Evolutionary conservation across 441 rosid genomes (phyloP).

Genomic region (Corymbia calophylla): DNA sequence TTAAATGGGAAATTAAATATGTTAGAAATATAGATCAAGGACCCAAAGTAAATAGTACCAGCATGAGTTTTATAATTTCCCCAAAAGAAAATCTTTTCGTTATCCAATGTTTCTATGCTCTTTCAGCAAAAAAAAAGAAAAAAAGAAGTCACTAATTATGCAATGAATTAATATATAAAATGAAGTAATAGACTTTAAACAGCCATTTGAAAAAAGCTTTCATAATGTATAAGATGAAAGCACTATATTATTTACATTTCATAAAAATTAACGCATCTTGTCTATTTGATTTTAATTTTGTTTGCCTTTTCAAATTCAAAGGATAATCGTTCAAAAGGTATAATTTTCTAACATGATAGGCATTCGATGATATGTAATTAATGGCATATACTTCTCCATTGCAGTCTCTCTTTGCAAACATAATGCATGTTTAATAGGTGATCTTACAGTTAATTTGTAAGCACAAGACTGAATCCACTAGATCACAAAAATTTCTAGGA

Average conservation of each 20-base stretch:
- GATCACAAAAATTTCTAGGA: neutral
- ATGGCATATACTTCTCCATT: neutral
- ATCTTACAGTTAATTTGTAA: neutral
- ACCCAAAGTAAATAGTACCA: neutral
- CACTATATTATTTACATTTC: neutral
- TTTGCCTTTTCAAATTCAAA: neutral
- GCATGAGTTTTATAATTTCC: neutral
- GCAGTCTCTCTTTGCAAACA: neutral
- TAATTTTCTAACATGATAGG: neutral
- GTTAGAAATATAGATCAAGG: neutral
- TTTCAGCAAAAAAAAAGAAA: neutral
- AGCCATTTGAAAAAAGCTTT: neutral
- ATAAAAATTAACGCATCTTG: neutral
- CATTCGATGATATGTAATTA: neutral
- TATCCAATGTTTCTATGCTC: neutral
- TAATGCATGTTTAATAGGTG: neutral
- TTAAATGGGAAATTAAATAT: neutral
- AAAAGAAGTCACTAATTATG: neutral
- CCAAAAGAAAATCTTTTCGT: neutral
- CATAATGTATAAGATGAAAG: neutral
- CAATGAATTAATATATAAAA: neutral
- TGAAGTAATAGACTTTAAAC: neutral
- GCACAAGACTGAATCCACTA: neutral
- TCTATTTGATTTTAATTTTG: neutral
- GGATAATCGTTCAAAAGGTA: neutral